Conservation (phyloP, 139 green algal species). For the Penium margaritaceum region DNA sequence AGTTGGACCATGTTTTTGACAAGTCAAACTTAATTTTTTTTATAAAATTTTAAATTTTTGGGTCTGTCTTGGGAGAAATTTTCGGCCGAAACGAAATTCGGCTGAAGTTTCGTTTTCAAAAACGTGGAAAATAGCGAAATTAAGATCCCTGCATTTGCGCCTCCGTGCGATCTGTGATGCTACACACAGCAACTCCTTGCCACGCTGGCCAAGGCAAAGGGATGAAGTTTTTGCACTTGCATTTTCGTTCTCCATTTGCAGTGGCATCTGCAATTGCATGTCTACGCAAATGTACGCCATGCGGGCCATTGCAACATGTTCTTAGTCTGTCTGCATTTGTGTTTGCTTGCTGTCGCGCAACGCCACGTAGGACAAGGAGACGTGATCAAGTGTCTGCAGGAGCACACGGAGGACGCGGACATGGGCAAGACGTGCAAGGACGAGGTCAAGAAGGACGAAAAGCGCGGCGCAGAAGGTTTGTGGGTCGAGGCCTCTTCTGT, state of each 20-base stretch:
- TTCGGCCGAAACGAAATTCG: no score
- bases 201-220: no score
- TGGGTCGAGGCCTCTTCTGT: not conserved
- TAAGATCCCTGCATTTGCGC: no score
- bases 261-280: not conserved
- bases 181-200: no score
- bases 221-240: no score
- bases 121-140: no score
- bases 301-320: not conserved
- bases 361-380: constrained; percentile 59
- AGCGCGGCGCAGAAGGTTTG: constrained; percentile 32
- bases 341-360: not conserved
- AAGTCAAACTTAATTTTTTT: no score
- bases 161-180: no score
- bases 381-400: constrained; percentile 64
- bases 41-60: no score
- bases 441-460: constrained; percentile 61
- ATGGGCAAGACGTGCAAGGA: constrained; percentile 63
- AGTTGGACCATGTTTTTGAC: no score
- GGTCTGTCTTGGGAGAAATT: no score
- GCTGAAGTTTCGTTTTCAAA: no score
- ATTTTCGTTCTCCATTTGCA: not conserved
- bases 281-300: not conserved
- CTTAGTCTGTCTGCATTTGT: not conserved
- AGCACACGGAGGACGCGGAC: constrained; percentile 57